phyloP scores from a whole-genome alignment of 805 yeast genomes.

The Martiniozyma abietophila region DNA sequence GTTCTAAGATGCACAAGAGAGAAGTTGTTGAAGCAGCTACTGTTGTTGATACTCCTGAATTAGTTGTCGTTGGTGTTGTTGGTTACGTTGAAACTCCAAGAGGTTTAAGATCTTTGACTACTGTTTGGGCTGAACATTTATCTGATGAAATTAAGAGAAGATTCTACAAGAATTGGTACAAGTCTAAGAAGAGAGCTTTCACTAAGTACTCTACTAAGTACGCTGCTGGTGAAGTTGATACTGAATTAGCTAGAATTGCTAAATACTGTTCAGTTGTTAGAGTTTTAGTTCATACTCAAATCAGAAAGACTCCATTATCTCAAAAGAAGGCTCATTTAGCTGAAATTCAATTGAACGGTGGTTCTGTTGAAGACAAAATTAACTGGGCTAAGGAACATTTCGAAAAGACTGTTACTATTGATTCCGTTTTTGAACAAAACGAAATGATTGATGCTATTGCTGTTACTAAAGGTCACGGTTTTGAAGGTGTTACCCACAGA shows the following conservation, averaged over 20 bases:
- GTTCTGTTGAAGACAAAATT: slow-evolving; percentile 94
- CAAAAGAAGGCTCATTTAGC: slow-evolving; percentile 99
- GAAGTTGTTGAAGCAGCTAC: slow-evolving; percentile 99
- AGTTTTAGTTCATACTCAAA: slow-evolving; percentile 98
- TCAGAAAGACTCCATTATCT: slow-evolving; percentile 97
- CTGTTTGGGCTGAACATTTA: slow-evolving; percentile 99
- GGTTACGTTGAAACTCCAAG: slow-evolving; percentile 99
- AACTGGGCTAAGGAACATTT: slow-evolving; percentile 98
- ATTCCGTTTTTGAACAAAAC: slow-evolving; percentile 95
- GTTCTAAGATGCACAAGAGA: slow-evolving; percentile 99
- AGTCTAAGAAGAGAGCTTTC: slow-evolving; percentile 99
- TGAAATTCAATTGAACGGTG: slow-evolving; percentile 99
- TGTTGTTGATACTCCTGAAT: slow-evolving; percentile 98
- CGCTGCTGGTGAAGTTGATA: slow-evolving; percentile 82
- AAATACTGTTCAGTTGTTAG: slow-evolving; percentile 98
- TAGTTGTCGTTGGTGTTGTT: slow-evolving; percentile 99
- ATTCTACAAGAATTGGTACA: slow-evolving; percentile 99
- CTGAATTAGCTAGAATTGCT: slow-evolving; percentile 96
- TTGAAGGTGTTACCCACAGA: slow-evolving; percentile 99
- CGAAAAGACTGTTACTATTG: slow-evolving; percentile 96
- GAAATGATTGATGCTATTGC: slow-evolving; percentile 98
- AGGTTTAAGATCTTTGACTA: slow-evolving; percentile 98
- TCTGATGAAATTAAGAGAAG: slow-evolving; percentile 99
- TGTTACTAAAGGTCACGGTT: slow-evolving; percentile 99
- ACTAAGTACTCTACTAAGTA: slow-evolving; percentile 99